Evolutionary conservation across 306 rosid species (phyloP).

Genomic region (Bauhinia variegata): DNA sequence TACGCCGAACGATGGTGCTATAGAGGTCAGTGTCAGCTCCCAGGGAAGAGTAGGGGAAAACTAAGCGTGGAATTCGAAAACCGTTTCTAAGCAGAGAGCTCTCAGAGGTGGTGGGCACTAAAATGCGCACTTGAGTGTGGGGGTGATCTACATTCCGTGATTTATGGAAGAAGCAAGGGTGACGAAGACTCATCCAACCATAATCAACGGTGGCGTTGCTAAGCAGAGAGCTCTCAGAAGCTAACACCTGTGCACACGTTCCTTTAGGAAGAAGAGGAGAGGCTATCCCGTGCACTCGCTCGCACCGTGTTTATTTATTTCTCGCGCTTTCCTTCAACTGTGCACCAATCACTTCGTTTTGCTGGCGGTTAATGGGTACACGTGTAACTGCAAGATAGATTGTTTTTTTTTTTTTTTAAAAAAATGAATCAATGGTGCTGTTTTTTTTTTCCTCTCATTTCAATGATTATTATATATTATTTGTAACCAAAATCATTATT

Average conservation of each 20-base stretch:
- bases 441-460: too few species aligned
- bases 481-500: too few species aligned
- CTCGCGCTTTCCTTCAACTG: not conserved
- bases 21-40: not conserved
- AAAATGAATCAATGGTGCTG: too few species aligned
- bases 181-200: not conserved
- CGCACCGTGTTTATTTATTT: not conserved
- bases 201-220: not conserved
- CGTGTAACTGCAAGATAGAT: not conserved
- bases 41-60: not conserved
- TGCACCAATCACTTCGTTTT: not conserved
- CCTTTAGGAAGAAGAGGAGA: not conserved
- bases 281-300: not conserved
- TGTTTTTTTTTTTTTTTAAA: too few species aligned
- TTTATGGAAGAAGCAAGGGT: constrained; percentile 1
- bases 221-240: not conserved
- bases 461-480: too few species aligned
- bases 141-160: not conserved
- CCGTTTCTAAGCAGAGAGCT: too few species aligned
- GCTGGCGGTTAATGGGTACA: not conserved
- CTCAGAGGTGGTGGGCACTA: not conserved
- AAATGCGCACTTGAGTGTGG: not conserved
- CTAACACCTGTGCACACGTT: constrained; percentile 23
- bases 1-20: not conserved
- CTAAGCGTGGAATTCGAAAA: not conserved